phyloP scores from a whole-genome alignment of 306 rosid genomes.

The Ochetophila trinervis region DNA sequence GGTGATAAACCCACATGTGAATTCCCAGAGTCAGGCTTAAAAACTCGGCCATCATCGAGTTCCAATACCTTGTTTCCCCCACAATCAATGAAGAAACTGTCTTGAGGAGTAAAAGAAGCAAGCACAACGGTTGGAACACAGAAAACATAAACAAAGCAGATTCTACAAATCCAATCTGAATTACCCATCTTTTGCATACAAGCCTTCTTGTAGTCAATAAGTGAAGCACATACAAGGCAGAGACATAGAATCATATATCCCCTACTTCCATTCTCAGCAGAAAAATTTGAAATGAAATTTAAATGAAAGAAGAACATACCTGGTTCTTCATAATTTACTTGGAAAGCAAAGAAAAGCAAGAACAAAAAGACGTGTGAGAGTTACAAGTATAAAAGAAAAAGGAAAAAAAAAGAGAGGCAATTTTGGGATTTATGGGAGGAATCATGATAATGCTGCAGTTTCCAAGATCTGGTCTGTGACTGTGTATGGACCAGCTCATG shows the following conservation, averaged over 20 bases:
- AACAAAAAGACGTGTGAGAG: background rate
- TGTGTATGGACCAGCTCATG: conserved; percentile 9
- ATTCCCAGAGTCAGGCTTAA: conserved; percentile 35
- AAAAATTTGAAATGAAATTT: background rate
- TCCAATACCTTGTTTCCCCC: conserved; percentile 29
- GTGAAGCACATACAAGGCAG: conserved; percentile 7
- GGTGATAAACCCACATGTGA: conserved; percentile 20
- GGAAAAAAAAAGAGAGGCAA: background rate
- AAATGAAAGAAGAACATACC: conserved; percentile 15
- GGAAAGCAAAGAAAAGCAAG: background rate
- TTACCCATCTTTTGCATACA: conserved; percentile 15
- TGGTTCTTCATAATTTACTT: conserved; percentile 7
- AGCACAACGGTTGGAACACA: background rate
- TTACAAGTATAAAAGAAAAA: background rate
- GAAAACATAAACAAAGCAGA: conserved; percentile 16
- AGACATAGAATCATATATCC: background rate
- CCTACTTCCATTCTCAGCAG: background rate
- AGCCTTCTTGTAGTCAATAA: background rate
- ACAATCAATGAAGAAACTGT: conserved; percentile 32
- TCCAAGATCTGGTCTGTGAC: conserved; percentile 22
- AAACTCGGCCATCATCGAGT: conserved; percentile 38
- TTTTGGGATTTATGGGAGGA: conserved; percentile 11
- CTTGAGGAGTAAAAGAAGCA: conserved; percentile 24
- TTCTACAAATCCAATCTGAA: background rate
- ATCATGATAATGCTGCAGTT: conserved; percentile 19